Conservation (phyloP, 2,329 filamentous ascomycete species). For the Aureobasidium sp. region DNA sequence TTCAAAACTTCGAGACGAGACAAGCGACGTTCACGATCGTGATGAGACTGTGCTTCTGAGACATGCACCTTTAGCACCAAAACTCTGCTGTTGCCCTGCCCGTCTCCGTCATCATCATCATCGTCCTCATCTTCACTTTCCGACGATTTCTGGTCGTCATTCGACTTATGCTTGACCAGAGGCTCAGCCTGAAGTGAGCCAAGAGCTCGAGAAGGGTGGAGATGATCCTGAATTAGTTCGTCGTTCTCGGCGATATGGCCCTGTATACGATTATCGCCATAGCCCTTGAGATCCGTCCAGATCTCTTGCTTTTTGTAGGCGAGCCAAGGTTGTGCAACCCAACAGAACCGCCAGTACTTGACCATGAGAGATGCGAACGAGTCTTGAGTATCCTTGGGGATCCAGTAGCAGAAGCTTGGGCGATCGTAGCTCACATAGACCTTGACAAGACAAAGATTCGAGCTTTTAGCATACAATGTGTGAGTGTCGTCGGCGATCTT, state of each 20-base stretch:
- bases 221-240: background rate
- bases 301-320: background rate
- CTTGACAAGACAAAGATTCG: slow-evolving; percentile 20
- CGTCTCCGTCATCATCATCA: background rate
- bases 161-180: background rate
- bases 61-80: background rate
- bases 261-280: slow-evolving; percentile 16
- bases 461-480: background rate
- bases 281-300: slow-evolving; percentile 16
- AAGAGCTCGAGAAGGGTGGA: background rate
- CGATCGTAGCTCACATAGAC: slow-evolving; percentile 13
- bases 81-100: background rate
- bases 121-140: background rate
- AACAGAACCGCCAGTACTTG: slow-evolving; percentile 23
- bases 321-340: background rate
- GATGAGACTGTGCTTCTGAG: background rate
- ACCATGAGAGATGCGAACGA: slow-evolving; percentile 23
- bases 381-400: slow-evolving; percentile 19
- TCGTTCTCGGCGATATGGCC: background rate
- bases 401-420: slow-evolving; percentile 24
- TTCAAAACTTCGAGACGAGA: slow-evolving; percentile 31
- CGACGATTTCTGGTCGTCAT: background rate
- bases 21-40: background rate
- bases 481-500: slow-evolving; percentile 19
- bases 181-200: background rate